These are phyloP conservation scores for Sporothrix phasma DNA, from an alignment of 2,329 filamentous ascomycete genomes.

Conservation along the genomic window DNA sequence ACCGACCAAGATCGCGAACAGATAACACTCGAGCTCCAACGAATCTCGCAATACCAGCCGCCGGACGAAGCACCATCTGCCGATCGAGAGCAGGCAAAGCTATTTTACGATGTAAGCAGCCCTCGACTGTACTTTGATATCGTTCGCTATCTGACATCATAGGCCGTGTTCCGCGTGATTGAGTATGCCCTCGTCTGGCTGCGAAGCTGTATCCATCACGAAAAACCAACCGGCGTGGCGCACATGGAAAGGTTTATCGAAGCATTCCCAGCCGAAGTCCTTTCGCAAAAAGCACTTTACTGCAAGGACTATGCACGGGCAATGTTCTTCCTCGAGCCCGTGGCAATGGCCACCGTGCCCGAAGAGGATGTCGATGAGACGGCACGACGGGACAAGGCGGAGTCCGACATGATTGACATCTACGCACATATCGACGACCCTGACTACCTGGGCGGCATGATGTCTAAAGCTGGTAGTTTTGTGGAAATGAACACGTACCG, in stretches of 20 bases:
- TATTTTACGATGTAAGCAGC: constrained; percentile 69
- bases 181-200: constrained; percentile 85
- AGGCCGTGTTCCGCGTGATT: constrained; percentile 81
- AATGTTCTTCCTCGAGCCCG: constrained; percentile 88
- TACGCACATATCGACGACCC: constrained; percentile 98
- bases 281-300: constrained; percentile 76
- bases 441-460: constrained; percentile 91
- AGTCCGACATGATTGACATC: constrained; percentile 78
- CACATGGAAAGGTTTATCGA: constrained; percentile 43
- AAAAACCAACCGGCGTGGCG: constrained; percentile 41
- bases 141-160: background rate
- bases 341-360: constrained; percentile 40
- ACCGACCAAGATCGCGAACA: constrained; percentile 47
- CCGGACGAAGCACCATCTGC: constrained; percentile 42
- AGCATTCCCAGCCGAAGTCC: constrained; percentile 62
- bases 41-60: constrained; percentile 57
- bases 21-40: constrained; percentile 63
- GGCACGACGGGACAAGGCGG: constrained; percentile 41
- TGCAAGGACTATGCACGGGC: constrained; percentile 89
- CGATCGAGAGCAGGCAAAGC: constrained; percentile 65
- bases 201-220: constrained; percentile 69
- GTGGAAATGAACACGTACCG: constrained; percentile 69
- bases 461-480: constrained; percentile 65
- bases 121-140: background rate
- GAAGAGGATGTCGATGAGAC: constrained; percentile 39